Evolutionary conservation across 2,329 filamentous ascomycete genomes (phyloP), one percentile per base, ranked within the genome.

Genomic region (Trichophyton verrucosum): DNA sequence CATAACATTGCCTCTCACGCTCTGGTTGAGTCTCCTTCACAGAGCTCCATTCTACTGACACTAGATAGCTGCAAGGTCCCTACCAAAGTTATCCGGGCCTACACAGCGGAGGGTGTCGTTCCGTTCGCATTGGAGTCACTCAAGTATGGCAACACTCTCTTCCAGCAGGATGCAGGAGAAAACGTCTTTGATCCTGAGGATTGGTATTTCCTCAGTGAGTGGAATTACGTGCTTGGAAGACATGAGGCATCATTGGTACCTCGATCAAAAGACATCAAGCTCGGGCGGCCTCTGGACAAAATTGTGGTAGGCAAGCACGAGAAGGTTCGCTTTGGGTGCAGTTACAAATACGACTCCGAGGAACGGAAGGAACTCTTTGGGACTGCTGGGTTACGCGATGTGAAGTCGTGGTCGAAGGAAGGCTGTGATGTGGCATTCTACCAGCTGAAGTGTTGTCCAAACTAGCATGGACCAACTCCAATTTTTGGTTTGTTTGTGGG

Each of bases 291-390:
- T 3, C 51, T 55, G n/a, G 51, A 55, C 17, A 36, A 15, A 4
- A 55, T 55, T 20, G 27, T 55, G 5, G 51, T 55, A 9, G 15
- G 27, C n/a, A 55, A 55, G 11, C 24, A 36, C 30, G 51, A 55
- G 33, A 55, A 55, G 13, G 27, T 55, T n/a, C 51, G 51, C n/a
- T 55, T 55, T 30, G 51, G 51, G 1, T 55, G 51, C 51, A 55
- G 51, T 36, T 55, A 55, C 51, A 55, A 55, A 27, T 55, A 38
- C 7, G 51, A 55, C 51, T 9, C 4, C n/a, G 51, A 9, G 5
- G 51, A 55, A 15, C 61, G 47, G 46, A 56, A 60, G 51, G 60
- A 51, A 11, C 22, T 63, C 49, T 60, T 55, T 27, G 36, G 24
- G 13, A 24, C 36, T n/a, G 56, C 56, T 20, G 56, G 56, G n/a